These are phyloP conservation scores for Phymatotrichopsis omnivora DNA, from an alignment of 2,329 filamentous ascomycete genomes.

Conservation along the genomic window DNA sequence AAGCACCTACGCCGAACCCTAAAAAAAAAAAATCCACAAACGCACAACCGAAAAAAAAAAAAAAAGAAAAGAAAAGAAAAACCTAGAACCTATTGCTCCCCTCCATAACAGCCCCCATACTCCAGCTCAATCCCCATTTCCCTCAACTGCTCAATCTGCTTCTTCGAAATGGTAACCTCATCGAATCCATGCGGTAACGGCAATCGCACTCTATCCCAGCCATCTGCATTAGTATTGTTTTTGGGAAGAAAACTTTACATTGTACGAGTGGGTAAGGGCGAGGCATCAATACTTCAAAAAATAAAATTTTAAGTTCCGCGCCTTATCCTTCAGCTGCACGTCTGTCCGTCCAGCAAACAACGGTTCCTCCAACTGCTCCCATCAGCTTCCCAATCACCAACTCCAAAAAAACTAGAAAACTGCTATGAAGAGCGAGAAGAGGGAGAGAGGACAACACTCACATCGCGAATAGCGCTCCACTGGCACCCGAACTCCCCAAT, in stretches of 20 bases:
- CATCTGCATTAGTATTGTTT: constrained; percentile 10
- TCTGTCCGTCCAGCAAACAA: constrained; percentile 39
- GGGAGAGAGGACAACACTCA: background rate
- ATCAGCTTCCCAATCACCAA: constrained; percentile 27
- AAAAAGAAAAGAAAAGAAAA: background rate
- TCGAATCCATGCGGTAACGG: constrained; percentile 40
- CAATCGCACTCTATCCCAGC: constrained; percentile 30
- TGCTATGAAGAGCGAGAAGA: background rate
- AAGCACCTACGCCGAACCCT: background rate
- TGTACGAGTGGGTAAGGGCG: constrained; percentile 1
- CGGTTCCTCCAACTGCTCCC: constrained; percentile 32
- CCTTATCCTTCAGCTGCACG: constrained; percentile 47
- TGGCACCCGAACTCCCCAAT: constrained; percentile 40
- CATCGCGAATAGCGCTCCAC: constrained; percentile 41
- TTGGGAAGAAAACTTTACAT: background rate
- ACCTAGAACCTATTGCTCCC: background rate
- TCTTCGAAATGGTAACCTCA: constrained; percentile 37
- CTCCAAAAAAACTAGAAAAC: no score
- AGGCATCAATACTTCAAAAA: constrained; percentile 37
- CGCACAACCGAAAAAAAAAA: constrained; percentile 1
- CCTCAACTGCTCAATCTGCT: constrained; percentile 35
- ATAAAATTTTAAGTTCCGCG: constrained; percentile 44
- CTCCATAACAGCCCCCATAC: background rate
- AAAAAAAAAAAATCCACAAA: background rate
- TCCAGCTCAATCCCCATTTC: constrained; percentile 28